Percentiles rank a stretch among this genome's conserved stretches.
These are phyloP conservation scores for Fusarium solani-melongenae DNA, from an alignment of 2,329 filamentous ascomycete species.

Conservation along the genomic window DNA sequence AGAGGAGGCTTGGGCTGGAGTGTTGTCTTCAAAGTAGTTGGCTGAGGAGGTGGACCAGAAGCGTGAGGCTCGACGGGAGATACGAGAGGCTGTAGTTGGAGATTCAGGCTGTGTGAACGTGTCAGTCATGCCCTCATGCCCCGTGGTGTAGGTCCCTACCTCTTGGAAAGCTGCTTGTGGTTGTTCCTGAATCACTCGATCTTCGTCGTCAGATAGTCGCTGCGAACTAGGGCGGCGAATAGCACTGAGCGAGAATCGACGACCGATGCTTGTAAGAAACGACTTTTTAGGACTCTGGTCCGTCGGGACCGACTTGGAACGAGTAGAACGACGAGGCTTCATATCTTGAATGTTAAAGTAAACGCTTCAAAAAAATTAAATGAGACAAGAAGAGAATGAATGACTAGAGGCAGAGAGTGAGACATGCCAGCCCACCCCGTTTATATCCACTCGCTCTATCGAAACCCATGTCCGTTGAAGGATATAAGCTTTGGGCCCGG, in stretches of 20 bases:
- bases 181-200: constrained; percentile 5
- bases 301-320: constrained; percentile 27
- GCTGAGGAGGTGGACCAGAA: constrained; percentile 38
- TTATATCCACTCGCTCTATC: constrained; percentile 13
- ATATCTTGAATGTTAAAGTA: not conserved
- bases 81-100: constrained; percentile 10
- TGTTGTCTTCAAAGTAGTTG: constrained; percentile 28
- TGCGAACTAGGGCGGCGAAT: constrained; percentile 15
- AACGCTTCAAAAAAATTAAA: not conserved
- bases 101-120: not conserved
- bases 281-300: constrained; percentile 19
- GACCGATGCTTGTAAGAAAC: constrained; percentile 21
- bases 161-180: constrained; percentile 9
- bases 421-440: constrained; percentile 14
- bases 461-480: not conserved
- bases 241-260: constrained; percentile 25
- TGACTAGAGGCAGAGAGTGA: constrained; percentile 1
- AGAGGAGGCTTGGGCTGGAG: constrained; percentile 9
- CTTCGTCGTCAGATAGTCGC: constrained; percentile 24
- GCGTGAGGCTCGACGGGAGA: constrained; percentile 34
- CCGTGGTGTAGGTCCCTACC: not conserved
- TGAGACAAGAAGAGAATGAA: constrained; percentile 1
- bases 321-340: constrained; percentile 26
- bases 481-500: constrained; percentile 29
- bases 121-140: not conserved